Conservation (phyloP, 169 alveolate genomes). For the Cryptosporidium ryanae region DNA sequence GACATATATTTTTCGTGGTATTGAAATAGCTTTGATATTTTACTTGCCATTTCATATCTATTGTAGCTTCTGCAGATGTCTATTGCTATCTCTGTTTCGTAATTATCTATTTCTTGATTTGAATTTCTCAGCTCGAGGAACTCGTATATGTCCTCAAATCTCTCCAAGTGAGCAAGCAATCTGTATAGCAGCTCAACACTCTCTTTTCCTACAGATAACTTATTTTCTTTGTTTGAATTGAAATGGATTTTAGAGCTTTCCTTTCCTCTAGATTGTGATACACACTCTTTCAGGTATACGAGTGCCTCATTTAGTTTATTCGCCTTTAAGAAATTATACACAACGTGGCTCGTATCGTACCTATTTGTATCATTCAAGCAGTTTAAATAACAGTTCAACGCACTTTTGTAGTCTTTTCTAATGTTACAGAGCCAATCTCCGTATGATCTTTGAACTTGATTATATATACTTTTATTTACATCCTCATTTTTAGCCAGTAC, state of each 20-base stretch:
- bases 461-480: constrained; percentile 15
- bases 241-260: not conserved
- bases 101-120: constrained; percentile 50
- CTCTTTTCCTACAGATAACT: constrained; percentile 58
- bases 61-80: constrained; percentile 66
- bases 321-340: constrained; percentile 32
- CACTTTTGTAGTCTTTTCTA: constrained; percentile 28
- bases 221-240: constrained; percentile 5
- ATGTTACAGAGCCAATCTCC: constrained; percentile 72
- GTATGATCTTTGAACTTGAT: constrained; percentile 63
- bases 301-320: constrained; percentile 46
- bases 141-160: constrained; percentile 37
- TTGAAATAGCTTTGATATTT: constrained; percentile 47
- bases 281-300: constrained; percentile 36
- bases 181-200: constrained; percentile 37
- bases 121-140: constrained; percentile 10
- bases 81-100: constrained; percentile 50
- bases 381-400: constrained; percentile 29
- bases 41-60: constrained; percentile 59
- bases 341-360: constrained; percentile 63
- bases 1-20: constrained; percentile 55
- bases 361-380: constrained; percentile 32
- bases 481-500: constrained; percentile 56
- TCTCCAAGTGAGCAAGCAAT: constrained; percentile 63
- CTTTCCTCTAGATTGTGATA: constrained; percentile 6